Evolutionary conservation across 2,329 filamentous ascomycete genomes (phyloP), one percentile per base, ranked within the genome.

Genomic region (Cordyceps tenuipes): DNA sequence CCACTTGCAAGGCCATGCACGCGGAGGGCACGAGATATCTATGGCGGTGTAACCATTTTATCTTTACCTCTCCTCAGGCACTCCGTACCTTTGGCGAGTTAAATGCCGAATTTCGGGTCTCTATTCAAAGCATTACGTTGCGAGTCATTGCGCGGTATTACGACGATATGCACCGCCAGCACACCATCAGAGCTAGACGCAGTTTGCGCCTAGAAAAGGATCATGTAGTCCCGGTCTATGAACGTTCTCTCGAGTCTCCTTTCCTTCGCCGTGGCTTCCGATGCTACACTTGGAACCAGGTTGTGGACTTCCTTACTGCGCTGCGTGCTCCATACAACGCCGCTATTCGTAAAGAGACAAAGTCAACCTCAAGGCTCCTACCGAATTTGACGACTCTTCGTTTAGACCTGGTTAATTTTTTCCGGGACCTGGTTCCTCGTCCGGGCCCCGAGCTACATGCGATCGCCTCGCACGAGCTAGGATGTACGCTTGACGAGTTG

Each of bases 141-240:
- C 79, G 82, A 47, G 71, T 84, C 65, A 77, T 83, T 61, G 81
- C 80, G 10, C 75, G 73, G 56, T 84, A 81, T 66, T 84, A 82
- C 62, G 80, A 83, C 59, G 80, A 84, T 53, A 73, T 78, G 51
- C 70, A 68, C 51, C 69, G 71, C 12, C 75, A 72, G 43, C 78
- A 78, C 63, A 75, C 72, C 62, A 69, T 79, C 49, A 72, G 72
- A 29, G 70, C 68, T 23, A 69, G 68, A 9, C 77, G 81, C 63
- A 78, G 81, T 62, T 68, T 69, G 2, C 72, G 74, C 47, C 63
- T 80, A 47, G 76, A 72, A 61, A 76, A 72, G 57, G 70, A 75
- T 7, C 70, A 78, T 19, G 67, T 66, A 10, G 70, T 82, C 41
- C 73, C 71, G 47, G 72, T 81, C 4, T 70, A 75, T 29, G 71